phyloP scores from a whole-genome alignment of 495 filamentous ascomycete genomes.

The Paragyromitra xinjiangensis region DNA sequence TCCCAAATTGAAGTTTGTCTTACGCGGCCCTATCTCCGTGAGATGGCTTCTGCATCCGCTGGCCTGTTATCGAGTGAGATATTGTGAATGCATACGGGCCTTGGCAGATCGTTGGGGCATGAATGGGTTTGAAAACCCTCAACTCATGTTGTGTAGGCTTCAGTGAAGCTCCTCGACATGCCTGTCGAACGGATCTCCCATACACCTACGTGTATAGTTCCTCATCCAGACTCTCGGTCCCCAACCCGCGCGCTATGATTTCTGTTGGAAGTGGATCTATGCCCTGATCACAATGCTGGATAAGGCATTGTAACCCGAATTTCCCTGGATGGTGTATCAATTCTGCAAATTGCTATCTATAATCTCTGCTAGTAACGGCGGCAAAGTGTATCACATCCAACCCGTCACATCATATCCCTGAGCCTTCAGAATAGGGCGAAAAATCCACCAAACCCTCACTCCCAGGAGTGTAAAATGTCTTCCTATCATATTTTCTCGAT shows the following conservation, averaged over 20 bases:
- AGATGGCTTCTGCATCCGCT: not conserved
- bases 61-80: conserved; percentile 37
- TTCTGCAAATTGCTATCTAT: not conserved
- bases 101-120: conserved; percentile 5
- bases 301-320: not conserved
- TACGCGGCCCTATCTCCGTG: not conserved
- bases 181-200: not conserved
- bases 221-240: not conserved
- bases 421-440: not conserved
- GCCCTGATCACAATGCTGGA: not conserved
- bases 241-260: not conserved
- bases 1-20: not conserved
- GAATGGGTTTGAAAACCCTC: not conserved
- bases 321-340: not conserved
- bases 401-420: not conserved
- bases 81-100: conserved; percentile 34
- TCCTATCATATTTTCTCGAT: conserved; percentile 67
- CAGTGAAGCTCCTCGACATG: not conserved
- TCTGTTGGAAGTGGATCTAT: not conserved
- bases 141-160: not conserved
- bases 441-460: conserved; percentile 72
- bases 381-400: not conserved
- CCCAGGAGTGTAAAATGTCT: conserved; percentile 68
- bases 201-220: not conserved
- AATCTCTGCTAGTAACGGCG: not conserved